A percentile compares a stretch with the other conserved stretches of the same genome.
Conservation (phyloP, 345 rosid genomes). For the Turnera subulata region DNA sequence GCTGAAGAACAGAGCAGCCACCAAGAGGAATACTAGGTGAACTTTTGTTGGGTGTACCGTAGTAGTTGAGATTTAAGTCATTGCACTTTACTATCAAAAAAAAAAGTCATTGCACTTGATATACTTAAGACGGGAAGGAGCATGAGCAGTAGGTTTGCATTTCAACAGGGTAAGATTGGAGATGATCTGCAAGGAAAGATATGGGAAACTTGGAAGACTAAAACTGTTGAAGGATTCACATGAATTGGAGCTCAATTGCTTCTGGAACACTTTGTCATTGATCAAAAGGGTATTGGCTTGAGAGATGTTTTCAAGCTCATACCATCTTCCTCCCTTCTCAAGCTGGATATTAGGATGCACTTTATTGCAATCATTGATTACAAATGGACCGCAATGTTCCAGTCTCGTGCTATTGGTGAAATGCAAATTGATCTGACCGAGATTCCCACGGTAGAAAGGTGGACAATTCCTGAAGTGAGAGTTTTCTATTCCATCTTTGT, state of each 20-base stretch:
- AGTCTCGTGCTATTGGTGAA: conserved; percentile 3
- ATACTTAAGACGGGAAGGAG: neutral
- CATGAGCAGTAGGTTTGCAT: conserved; percentile 8
- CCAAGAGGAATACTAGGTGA: no score
- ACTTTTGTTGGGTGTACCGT: no score
- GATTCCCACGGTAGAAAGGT: conserved; percentile 20
- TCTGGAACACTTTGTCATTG: conserved; percentile 11
- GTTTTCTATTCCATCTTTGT: neutral
- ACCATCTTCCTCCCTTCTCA: conserved; percentile 18
- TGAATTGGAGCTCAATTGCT: neutral
- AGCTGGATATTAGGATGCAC: conserved; percentile 19
- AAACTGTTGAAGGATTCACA: conserved; percentile 25
- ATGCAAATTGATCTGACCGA: conserved; percentile 16
- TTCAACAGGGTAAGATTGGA: conserved; percentile 10
- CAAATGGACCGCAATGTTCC: conserved; percentile 19
- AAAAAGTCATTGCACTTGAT: no score
- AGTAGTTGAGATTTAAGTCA: conserved; percentile 3
- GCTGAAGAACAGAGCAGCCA: conserved; percentile 27
- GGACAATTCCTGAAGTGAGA: neutral
- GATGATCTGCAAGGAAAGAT: neutral
- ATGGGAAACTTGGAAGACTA: conserved; percentile 21
- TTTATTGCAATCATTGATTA: conserved; percentile 11
- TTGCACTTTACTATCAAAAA: no score
- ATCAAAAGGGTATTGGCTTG: conserved; percentile 19
- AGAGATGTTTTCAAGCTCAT: conserved; percentile 19